phyloP scores from a whole-genome alignment of 108 stramenopile species.

The Nitzschia putrida region DNA sequence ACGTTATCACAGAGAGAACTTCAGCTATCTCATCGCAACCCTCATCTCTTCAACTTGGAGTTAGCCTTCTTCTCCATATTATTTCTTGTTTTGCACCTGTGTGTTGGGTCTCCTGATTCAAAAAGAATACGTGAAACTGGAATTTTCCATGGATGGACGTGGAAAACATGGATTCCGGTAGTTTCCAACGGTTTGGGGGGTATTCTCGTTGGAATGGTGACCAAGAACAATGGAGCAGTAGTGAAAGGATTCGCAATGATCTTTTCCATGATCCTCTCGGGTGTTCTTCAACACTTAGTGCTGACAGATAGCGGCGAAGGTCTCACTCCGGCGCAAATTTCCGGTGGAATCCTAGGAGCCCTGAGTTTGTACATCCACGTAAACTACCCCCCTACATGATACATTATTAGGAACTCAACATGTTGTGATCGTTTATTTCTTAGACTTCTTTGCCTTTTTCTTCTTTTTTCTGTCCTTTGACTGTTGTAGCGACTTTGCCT shows the following conservation, averaged over 20 bases:
- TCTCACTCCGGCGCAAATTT: conserved; percentile 52
- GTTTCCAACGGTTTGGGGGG: conserved; percentile 80
- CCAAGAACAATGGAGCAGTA: conserved; percentile 83
- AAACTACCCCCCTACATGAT: conserved; percentile 30
- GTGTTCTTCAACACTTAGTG: conserved; percentile 50
- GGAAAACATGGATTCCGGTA: conserved; percentile 61
- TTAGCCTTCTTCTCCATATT: conserved; percentile 58
- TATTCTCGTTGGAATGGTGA: conserved; percentile 87
- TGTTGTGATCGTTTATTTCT: not conserved
- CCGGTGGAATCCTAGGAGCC: conserved; percentile 59
- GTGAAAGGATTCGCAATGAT: conserved; percentile 79
- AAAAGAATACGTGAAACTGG: not conserved
- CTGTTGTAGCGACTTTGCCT: conserved; percentile 74
- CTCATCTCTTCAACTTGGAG: conserved; percentile 82
- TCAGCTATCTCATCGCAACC: conserved; percentile 55
- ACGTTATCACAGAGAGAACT: conserved; percentile 81
- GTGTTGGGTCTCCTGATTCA: conserved; percentile 4
- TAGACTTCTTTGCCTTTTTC: conserved; percentile 21
- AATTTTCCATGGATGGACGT: conserved; percentile 52
- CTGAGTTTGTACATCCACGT: conserved; percentile 66
- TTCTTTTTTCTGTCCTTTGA: conserved; percentile 61
- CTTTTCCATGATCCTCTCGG: conserved; percentile 71
- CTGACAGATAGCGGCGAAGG: conserved; percentile 10
- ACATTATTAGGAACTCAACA: too few relatives aligned
- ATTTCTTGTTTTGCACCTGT: not conserved